A percentile compares a stretch with the other conserved stretches of the same genome.
phyloP scores from a whole-genome alignment of 371 early-diverging fungal species.

The Mortierella sp. region DNA sequence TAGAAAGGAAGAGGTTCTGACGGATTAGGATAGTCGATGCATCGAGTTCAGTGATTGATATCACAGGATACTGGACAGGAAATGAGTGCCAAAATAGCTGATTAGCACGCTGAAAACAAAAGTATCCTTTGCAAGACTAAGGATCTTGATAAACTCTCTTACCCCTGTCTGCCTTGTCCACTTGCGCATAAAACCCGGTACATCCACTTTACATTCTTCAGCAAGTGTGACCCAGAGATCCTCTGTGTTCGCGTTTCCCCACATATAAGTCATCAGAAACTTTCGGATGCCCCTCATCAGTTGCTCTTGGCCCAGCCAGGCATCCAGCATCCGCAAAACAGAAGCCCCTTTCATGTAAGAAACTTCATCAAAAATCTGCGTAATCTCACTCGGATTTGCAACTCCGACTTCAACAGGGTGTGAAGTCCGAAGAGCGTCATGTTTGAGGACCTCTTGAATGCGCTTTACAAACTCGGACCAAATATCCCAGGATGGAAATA shows the following conservation, averaged over 20 bases:
- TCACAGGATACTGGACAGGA: slow-evolving; percentile 71
- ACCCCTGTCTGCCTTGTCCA: slow-evolving; percentile 92
- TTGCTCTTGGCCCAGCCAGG: slow-evolving; percentile 78
- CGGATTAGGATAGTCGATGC: slow-evolving; percentile 60
- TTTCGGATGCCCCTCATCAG: slow-evolving; percentile 82
- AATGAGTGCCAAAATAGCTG: no score
- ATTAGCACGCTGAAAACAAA: no score
- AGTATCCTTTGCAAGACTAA: not conserved
- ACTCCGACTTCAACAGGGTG: slow-evolving; percentile 95
- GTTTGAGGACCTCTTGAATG: slow-evolving; percentile 74
- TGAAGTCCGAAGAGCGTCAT: slow-evolving; percentile 87
- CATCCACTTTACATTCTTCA: slow-evolving; percentile 76
- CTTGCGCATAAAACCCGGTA: slow-evolving; percentile 81
- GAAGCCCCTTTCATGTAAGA: slow-evolving; percentile 95
- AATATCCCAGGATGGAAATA: slow-evolving; percentile 84
- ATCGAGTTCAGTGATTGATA: slow-evolving; percentile 68
- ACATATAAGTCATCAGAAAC: slow-evolving; percentile 86
- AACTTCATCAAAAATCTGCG: slow-evolving; percentile 86
- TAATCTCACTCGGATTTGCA: slow-evolving; percentile 79
- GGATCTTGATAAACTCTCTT: not conserved
- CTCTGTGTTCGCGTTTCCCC: slow-evolving; percentile 83
- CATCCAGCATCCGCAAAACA: slow-evolving; percentile 92
- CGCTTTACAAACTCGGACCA: slow-evolving; percentile 77
- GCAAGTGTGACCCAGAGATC: slow-evolving; percentile 90
- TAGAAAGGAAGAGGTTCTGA: slow-evolving; percentile 82